Conservation (phyloP, 768 basidiomycete species). For the Mycena amicta region DNA sequence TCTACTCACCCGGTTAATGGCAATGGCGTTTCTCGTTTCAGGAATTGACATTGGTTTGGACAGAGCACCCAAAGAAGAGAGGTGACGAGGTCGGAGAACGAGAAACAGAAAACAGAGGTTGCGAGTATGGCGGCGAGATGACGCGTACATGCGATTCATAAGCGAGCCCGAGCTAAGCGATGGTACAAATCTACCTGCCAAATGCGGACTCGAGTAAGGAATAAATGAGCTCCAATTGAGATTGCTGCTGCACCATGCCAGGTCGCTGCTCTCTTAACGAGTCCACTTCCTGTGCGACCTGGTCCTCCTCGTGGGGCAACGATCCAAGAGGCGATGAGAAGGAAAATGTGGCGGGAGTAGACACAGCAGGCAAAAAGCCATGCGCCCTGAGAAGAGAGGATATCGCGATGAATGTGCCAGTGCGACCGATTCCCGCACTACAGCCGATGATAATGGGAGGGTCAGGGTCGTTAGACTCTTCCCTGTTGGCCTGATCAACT, state of each 20-base stretch:
- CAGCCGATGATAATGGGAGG: slow-evolving; percentile 85
- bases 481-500: slow-evolving; percentile 65
- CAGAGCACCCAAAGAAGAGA: background rate
- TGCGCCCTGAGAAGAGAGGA: slow-evolving; percentile 74
- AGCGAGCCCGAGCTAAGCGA: background rate
- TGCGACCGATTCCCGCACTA: slow-evolving; percentile 86
- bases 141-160: background rate
- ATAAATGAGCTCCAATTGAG: slow-evolving; percentile 70
- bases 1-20: slow-evolving; percentile 13
- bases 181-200: background rate
- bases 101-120: background rate
- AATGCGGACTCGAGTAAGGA: slow-evolving; percentile 47
- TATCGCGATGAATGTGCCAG: slow-evolving; percentile 83
- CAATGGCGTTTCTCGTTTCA: slow-evolving; percentile 8
- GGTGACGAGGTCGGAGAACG: background rate
- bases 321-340: slow-evolving; percentile 58
- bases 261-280: slow-evolving; percentile 78
- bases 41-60: slow-evolving; percentile 18
- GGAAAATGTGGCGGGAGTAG: slow-evolving; percentile 36
- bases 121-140: background rate
- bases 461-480: slow-evolving; percentile 51
- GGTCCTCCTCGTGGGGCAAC: slow-evolving; percentile 57
- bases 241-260: slow-evolving; percentile 76
- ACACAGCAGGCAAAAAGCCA: slow-evolving; percentile 46
- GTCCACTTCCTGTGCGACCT: slow-evolving; percentile 73